phyloP scores from a whole-genome alignment of 1,284 basidiomycete genomes.

The Leccinum fuscescens region DNA sequence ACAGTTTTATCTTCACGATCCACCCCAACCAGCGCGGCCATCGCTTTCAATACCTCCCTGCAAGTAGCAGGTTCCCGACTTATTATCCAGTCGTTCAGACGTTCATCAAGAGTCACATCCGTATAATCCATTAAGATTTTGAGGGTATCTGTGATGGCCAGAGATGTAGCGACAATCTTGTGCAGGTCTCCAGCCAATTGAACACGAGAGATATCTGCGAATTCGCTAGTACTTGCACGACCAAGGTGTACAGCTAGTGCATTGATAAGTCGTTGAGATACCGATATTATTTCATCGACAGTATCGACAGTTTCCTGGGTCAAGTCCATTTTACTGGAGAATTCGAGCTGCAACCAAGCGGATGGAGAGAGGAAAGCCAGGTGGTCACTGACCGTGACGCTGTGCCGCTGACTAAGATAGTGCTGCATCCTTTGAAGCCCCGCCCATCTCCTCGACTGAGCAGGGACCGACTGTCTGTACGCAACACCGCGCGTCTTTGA shows the following conservation, averaged over 20 bases:
- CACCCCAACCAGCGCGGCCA: neutral
- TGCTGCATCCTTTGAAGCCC: too few species aligned
- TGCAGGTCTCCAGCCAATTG: conserved; percentile 1
- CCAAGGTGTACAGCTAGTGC: neutral
- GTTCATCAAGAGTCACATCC: neutral
- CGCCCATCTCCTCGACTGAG: too few species aligned
- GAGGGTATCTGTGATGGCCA: neutral
- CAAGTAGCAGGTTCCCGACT: neutral
- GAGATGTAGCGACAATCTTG: conserved; percentile 2
- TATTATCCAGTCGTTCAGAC: neutral
- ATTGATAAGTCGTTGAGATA: conserved; percentile 1
- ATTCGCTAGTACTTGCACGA: neutral
- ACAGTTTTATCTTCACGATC: too few species aligned
- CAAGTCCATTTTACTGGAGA: neutral
- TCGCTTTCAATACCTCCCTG: neutral
- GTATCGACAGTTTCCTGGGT: neutral
- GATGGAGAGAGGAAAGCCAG: too few species aligned
- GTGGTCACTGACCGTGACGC: too few species aligned
- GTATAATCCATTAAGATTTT: neutral
- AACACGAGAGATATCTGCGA: neutral
- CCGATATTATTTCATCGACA: neutral
- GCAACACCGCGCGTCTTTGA: too few species aligned
- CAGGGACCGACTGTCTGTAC: too few species aligned
- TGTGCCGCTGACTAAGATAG: too few species aligned
- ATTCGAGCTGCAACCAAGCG: neutral